Conservation (phyloP, 345 rosid genomes). For the Brassica carinata region DNA sequence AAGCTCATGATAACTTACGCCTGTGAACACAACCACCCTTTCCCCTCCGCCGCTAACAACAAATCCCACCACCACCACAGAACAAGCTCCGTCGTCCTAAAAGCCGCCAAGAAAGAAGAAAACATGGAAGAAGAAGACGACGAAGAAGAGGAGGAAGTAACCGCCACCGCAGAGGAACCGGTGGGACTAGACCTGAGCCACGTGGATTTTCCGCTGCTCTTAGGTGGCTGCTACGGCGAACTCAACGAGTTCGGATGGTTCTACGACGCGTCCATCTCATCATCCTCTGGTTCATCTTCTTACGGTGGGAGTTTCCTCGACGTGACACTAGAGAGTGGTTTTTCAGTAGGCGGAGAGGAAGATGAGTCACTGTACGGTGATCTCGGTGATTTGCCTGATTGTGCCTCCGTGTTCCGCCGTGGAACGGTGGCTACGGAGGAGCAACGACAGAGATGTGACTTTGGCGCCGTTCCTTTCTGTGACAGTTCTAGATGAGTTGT, state of each 20-base stretch:
- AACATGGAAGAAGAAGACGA: constrained; percentile 23
- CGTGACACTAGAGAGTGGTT: constrained; percentile 35
- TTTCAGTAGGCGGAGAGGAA: constrained; percentile 45
- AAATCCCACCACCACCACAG: constrained; percentile 49
- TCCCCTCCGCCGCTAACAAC: constrained; percentile 46
- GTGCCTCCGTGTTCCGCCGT: constrained; percentile 59
- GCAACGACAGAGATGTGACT: constrained; percentile 39
- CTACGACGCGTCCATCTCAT: constrained; percentile 48
- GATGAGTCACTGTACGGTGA: constrained; percentile 68
- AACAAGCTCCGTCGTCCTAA: constrained; percentile 39
- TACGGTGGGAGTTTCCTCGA: constrained; percentile 37
- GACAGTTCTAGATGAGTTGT: constrained; percentile 45
- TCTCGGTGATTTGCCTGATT: constrained; percentile 78
- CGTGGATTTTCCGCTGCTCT: constrained; percentile 44
- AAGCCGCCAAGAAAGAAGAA: constrained; percentile 33
- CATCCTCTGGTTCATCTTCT: constrained; percentile 40
- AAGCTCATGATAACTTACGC: constrained; percentile 65
- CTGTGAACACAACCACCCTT: constrained; percentile 69
- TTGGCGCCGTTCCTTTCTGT: constrained; percentile 45
- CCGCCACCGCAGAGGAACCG: constrained; percentile 18
- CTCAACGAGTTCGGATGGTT: constrained; percentile 61
- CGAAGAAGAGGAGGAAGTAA: constrained; percentile 20
- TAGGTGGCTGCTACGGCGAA: constrained; percentile 40
- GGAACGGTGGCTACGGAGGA: constrained; percentile 35
- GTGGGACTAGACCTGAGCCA: constrained; percentile 40